A percentile compares a stretch with the other conserved stretches of the same genome.
phyloP scores from a whole-genome alignment of 371 early-diverging fungal species.

The Actinomucor elegans region DNA sequence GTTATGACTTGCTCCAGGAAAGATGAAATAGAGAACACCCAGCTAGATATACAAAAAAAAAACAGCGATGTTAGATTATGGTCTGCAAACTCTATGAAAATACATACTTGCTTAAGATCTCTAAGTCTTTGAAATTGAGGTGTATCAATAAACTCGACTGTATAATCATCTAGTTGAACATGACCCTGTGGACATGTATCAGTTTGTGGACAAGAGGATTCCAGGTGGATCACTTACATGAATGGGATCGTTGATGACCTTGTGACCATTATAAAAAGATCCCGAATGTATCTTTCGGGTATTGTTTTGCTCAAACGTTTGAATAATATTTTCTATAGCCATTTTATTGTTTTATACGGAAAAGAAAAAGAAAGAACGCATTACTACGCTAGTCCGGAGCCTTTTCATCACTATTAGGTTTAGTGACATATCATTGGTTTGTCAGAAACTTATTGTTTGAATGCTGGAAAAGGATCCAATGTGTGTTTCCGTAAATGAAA shows the following conservation, averaged over 20 bases:
- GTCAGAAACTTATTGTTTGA: too few species aligned
- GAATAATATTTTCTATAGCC: constrained; percentile 13
- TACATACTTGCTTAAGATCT: constrained; percentile 87
- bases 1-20: constrained; percentile 92
- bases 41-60: constrained; percentile 21
- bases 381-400: too few species aligned
- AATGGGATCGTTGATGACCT: constrained; percentile 70
- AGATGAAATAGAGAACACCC: constrained; percentile 81
- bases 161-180: constrained; percentile 68
- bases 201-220: not conserved
- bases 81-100: constrained; percentile 42
- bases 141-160: constrained; percentile 86
- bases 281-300: not conserved
- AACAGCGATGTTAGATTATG: too few species aligned
- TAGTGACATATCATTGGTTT: too few species aligned
- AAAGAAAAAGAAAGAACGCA: too few species aligned
- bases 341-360: not conserved
- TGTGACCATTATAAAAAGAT: constrained; percentile 33
- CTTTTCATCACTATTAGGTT: too few species aligned
- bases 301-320: constrained; percentile 4
- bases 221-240: constrained; percentile 37
- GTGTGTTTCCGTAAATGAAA: too few species aligned
- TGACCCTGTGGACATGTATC: constrained; percentile 63
- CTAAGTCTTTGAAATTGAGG: constrained; percentile 90
- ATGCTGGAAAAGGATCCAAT: too few species aligned